Evolutionary conservation across 176 grass and related monocot species (phyloP).

Genomic region (Triticum dicoccoides): DNA sequence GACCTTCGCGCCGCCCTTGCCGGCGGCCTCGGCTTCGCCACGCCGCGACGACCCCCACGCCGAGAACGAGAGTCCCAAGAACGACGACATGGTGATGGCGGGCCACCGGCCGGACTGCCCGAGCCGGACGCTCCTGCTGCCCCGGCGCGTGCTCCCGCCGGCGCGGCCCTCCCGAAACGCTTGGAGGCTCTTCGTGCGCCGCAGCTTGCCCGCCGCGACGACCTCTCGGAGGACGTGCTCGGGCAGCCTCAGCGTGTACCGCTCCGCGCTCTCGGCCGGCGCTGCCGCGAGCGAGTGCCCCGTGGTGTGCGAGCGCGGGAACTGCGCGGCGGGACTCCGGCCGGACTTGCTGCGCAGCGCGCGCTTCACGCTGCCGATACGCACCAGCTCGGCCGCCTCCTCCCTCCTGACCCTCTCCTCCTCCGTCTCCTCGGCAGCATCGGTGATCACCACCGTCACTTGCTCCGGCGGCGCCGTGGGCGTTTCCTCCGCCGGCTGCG

Average conservation of each 20-base stretch:
- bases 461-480: background rate
- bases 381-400: conserved; percentile 55
- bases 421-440: conserved; percentile 35
- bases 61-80: conserved; percentile 51
- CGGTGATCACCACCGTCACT: conserved; percentile 3
- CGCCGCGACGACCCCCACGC: conserved; percentile 48
- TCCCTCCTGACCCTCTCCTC: conserved; percentile 41
- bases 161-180: conserved; percentile 12
- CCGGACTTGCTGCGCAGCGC: conserved; percentile 50
- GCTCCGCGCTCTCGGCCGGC: conserved; percentile 10
- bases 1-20: conserved; percentile 46
- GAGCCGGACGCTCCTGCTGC: conserved; percentile 52
- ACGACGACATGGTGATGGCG: conserved; percentile 35
- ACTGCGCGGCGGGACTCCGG: conserved; percentile 8
- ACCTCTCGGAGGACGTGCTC: conserved; percentile 56
- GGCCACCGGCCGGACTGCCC: conserved; percentile 63
- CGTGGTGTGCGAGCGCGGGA: conserved; percentile 83
- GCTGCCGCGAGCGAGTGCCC: conserved; percentile 53
- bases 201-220: conserved; percentile 32
- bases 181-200: conserved; percentile 53
- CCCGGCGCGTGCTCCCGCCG: conserved; percentile 41
- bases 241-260: conserved; percentile 72
- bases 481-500: background rate
- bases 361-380: conserved; percentile 55
- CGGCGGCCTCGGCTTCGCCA: conserved; percentile 31